These are phyloP conservation scores for Pleurotus eryngii DNA, from an alignment of 768 basidiomycete species.

Conservation along the genomic window DNA sequence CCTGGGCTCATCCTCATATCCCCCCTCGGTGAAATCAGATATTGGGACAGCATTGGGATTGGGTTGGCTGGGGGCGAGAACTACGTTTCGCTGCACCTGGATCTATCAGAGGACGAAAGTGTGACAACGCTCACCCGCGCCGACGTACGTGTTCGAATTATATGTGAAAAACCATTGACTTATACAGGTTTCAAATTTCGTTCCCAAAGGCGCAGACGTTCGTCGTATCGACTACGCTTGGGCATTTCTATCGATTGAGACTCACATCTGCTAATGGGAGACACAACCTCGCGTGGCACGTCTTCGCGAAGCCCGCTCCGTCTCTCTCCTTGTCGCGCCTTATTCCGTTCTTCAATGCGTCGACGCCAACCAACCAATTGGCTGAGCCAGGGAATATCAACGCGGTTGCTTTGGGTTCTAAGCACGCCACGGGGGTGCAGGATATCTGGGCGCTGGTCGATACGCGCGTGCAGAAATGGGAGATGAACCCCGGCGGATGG, in stretches of 20 bases:
- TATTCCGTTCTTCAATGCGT: slow-evolving; percentile 37
- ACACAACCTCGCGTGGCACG: slow-evolving; percentile 52
- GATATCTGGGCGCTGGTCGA: slow-evolving; percentile 71
- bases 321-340: slow-evolving; percentile 38
- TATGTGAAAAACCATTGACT: slow-evolving; percentile 1
- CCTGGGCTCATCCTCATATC: slow-evolving; percentile 85
- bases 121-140: slow-evolving; percentile 66
- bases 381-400: slow-evolving; percentile 61
- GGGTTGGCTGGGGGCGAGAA: slow-evolving; percentile 79
- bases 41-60: slow-evolving; percentile 87
- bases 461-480: slow-evolving; percentile 69
- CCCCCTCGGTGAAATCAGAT: slow-evolving; percentile 65
- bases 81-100: slow-evolving; percentile 47
- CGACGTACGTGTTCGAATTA: slow-evolving; percentile 43
- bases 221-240: slow-evolving; percentile 64
- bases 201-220: slow-evolving; percentile 55
- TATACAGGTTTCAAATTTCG: slow-evolving; percentile 7
- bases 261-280: slow-evolving; percentile 69
- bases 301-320: slow-evolving; percentile 57
- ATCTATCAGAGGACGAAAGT: slow-evolving; percentile 51
- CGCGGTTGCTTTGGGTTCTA: slow-evolving; percentile 51
- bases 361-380: slow-evolving; percentile 18
- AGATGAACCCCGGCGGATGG: slow-evolving; percentile 63
- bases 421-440: slow-evolving; percentile 39
- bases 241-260: slow-evolving; percentile 60